Conservation (phyloP, 768 basidiomycete genomes). For the Boletus coccyginus region DNA sequence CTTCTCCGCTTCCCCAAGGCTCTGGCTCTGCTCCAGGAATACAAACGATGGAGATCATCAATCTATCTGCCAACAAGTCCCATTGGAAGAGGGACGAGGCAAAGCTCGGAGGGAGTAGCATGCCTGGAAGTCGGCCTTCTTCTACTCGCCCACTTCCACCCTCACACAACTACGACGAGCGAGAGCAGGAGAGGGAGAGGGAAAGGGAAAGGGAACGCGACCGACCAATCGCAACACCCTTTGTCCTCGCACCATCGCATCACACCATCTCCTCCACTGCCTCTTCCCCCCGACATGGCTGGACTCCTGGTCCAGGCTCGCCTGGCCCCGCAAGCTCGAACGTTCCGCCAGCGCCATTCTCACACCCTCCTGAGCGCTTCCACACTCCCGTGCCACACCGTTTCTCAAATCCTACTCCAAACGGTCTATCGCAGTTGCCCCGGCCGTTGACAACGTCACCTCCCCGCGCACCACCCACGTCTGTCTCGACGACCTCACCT, state of each 20-base stretch:
- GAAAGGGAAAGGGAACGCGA: conserved; percentile 41
- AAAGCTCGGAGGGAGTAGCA: conserved; percentile 23
- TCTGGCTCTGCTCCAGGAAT: conserved; percentile 34
- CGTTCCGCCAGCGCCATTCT: conserved; percentile 29
- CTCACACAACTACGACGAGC: conserved; percentile 26
- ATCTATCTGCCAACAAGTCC: conserved; percentile 38
- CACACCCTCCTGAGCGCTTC: conserved; percentile 28
- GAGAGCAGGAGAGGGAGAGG: conserved; percentile 21
- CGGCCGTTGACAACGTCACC: conserved; percentile 36
- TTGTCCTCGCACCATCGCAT: conserved; percentile 50
- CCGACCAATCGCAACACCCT: conserved; percentile 51
- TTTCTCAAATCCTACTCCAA: conserved; percentile 22
- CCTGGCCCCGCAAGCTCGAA: conserved; percentile 26
- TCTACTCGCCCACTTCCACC: conserved; percentile 36
- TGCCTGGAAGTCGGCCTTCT: conserved; percentile 37
- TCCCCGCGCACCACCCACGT: conserved; percentile 31
- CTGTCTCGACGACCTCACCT: conserved; percentile 16
- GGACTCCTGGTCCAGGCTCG: conserved; percentile 27
- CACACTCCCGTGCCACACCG: conserved; percentile 30
- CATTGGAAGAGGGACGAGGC: conserved; percentile 41
- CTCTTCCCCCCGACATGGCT: conserved; percentile 45
- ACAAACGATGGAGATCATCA: conserved; percentile 53
- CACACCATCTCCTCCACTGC: conserved; percentile 31
- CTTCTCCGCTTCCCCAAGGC: conserved; percentile 34
- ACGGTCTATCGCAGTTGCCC: conserved; percentile 21